A percentile compares a stretch with the other conserved stretches of the same genome.
Conservation (phyloP, 768 basidiomycete species). For the Leccinum ochraceum region DNA sequence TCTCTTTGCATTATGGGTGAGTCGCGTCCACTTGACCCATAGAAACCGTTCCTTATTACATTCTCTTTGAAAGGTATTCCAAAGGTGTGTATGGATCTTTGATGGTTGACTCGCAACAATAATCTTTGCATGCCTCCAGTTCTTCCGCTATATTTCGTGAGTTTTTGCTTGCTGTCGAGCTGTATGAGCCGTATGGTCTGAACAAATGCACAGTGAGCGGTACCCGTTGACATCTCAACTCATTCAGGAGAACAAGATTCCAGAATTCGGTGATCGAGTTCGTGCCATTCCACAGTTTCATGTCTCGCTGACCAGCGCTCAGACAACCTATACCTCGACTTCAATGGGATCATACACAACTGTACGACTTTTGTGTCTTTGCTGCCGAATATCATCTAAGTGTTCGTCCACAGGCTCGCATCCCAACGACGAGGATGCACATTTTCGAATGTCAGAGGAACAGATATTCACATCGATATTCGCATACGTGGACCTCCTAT, state of each 20-base stretch:
- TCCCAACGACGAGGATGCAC: conserved; percentile 94
- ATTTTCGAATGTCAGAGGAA: conserved; percentile 94
- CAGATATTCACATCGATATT: conserved; percentile 98
- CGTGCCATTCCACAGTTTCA: background rate
- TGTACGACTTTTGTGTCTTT: conserved; percentile 39
- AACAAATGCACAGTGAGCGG: conserved; percentile 65
- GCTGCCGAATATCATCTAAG: background rate
- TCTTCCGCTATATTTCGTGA: conserved; percentile 95
- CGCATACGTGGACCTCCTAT: conserved; percentile 94
- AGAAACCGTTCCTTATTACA: conserved; percentile 3
- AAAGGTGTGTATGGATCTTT: conserved; percentile 47
- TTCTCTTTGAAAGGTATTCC: conserved; percentile 50
- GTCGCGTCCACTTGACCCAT: background rate
- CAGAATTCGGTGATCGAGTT: conserved; percentile 79
- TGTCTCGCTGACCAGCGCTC: conserved; percentile 17
- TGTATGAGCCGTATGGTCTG: conserved; percentile 6
- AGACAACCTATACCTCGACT: conserved; percentile 94
- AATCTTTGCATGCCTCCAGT: conserved; percentile 46
- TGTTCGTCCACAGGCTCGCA: conserved; percentile 65
- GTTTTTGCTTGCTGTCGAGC: conserved; percentile 26
- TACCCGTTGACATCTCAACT: conserved; percentile 98
- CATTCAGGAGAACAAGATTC: conserved; percentile 98
- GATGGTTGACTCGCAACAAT: conserved; percentile 4
- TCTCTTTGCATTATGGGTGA: conserved; percentile 25
- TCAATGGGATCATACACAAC: conserved; percentile 91